Evolutionary conservation across 345 rosid species (phyloP), one percentile per base, ranked within the genome.

Genomic region (Hibiscus syriacus): DNA sequence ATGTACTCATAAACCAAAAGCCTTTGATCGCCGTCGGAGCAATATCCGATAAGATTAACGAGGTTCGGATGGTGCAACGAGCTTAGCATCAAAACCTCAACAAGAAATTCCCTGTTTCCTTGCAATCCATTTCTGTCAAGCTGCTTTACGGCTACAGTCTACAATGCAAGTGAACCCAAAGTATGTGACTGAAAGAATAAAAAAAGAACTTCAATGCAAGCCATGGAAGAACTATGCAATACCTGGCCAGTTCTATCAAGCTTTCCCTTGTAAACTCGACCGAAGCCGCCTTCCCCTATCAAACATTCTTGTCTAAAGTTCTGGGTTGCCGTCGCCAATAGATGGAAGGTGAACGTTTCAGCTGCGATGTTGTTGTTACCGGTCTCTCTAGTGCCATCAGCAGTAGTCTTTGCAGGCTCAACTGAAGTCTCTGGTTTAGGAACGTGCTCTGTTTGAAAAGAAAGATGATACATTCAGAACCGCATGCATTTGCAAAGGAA

Each of bases 201-300:
- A 48, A 48, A 48, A 16, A 5, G 3, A 9, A 3, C 19, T 50
- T 50, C 53, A 48, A 17, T 17, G 12, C 9, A 14, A 30, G 62
- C 0, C 41, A 57, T 30, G 41, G 19, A 29, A 19, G 5, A n/a
- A 12, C 41, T 9, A 45, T 26, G 45, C 1, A 41, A 43, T 74
- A 92, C 98, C 92, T 81, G 88, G 68, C 80, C 84, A 19, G 70
- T 75, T 50, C 81, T 87, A 17, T 83, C 94, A 22, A 93, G 85
- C 53, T 75, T 81, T 13, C 96, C 98, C 64, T 83, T 93, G 72
- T 90, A 93, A 72, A 93, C 97, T 67, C 98, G 83, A 1, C 98
- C 98, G 9, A 93, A 93, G 56, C 97, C 97, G 8, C 98, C 98
- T 82, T 93, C 97, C 20, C 97, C 97, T 2, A 90, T 84, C 27